These are phyloP conservation scores for Rubus idaeus DNA, from an alignment of 306 rosid genomes.

Conservation along the genomic window DNA sequence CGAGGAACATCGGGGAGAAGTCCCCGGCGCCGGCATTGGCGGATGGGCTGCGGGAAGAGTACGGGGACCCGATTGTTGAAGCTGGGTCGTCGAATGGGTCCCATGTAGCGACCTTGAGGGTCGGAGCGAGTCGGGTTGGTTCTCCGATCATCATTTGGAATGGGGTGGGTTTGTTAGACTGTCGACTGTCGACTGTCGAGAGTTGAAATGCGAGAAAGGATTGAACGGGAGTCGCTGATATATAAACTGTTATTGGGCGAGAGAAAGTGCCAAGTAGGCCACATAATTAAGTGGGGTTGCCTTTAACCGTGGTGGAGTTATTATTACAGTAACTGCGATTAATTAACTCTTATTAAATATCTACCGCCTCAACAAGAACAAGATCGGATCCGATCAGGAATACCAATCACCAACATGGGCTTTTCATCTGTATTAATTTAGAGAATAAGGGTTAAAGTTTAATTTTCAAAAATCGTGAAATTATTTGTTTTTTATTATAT, in stretches of 20 bases:
- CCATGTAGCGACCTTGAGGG: conserved; percentile 43
- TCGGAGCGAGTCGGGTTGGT: conserved; percentile 25
- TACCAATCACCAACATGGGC: too few relatives aligned
- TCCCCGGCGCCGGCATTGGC: conserved; percentile 36
- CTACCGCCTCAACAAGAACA: background rate
- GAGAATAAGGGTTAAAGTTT: too few relatives aligned
- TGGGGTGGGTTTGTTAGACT: too few relatives aligned
- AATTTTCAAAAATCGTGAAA: too few relatives aligned
- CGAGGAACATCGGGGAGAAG: conserved; percentile 27
- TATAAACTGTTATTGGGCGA: conserved; percentile 22
- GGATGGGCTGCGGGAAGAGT: conserved; percentile 25
- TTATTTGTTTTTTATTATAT: too few relatives aligned
- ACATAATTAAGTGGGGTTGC: conserved; percentile 11
- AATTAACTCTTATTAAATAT: conserved; percentile 22
- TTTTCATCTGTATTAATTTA: too few relatives aligned
- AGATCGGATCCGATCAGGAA: background rate
- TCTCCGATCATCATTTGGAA: conserved; percentile 37
- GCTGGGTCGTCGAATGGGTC: conserved; percentile 34
- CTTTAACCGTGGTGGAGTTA: conserved; percentile 45
- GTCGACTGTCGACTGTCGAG: too few relatives aligned
- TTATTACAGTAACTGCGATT: conserved; percentile 21
- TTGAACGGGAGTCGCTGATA: background rate
- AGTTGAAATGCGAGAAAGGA: background rate
- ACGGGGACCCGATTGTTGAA: conserved; percentile 19
- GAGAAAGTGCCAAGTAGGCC: conserved; percentile 14